Base-by-base conservation (phyloP, 1,139 yeast species). In the Kodamaea arcana region DNA sequence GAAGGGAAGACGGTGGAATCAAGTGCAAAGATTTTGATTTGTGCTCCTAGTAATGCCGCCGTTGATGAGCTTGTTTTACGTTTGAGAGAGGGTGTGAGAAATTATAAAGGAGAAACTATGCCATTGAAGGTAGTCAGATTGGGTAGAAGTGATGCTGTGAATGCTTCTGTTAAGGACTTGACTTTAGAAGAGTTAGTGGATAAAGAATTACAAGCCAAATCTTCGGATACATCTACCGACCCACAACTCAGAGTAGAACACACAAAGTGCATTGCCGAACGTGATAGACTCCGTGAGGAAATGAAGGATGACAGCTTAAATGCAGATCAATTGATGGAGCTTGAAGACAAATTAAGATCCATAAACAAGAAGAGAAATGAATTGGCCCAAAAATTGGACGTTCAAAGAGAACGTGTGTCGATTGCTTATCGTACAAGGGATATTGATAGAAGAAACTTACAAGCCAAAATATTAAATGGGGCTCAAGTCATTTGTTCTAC, bases 1-100 rank as follows among this genome's bases (percentile, higher is more conserved):
- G 50, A 45, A 20, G 40, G 38, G 4, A 42, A 35, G 30, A n/a
- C 47, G 2, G 51, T 54, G 21, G 29, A 17, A 22, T 31, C 41
- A 10, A 25, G 39, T n/a, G 32, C 38, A 2, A 75, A 72, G 40
- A 77, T 94, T 3, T 65, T 94, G 35, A 80, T 94, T 21, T 94
- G 98, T 73, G 98, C 98, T 1, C 99, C 99, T 3, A 87, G 97
- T 56, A 94, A 94, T 63, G 99, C 99, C 0, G 99, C 99, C 8
- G 97, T 94, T 6, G 99, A 94, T 62, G 98, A 94, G 53, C 69
- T 94, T 46, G 94, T 90, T n/a, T 50, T 90, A 15, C 81, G 99
- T 56, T 64, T 94, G 41, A 79, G 84, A 46, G 71, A 68, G 22
- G 97, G 97, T 2, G 80, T 90, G 3, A 59, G 62, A 31, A 73